Conservation (phyloP, 2,329 filamentous ascomycete genomes). For the Neodidymelliopsis sp. region DNA sequence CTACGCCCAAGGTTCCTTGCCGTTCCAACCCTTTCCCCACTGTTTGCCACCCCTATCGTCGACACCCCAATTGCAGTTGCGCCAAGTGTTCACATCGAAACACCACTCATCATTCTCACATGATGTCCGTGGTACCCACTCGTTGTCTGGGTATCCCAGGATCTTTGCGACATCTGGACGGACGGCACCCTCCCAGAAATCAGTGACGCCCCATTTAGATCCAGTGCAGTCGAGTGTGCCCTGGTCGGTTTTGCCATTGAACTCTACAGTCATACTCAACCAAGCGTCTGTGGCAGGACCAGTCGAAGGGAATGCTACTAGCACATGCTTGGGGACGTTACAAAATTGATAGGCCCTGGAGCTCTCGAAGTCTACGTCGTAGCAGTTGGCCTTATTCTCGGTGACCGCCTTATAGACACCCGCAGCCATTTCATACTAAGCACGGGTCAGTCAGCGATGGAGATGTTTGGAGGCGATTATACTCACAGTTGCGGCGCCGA, state of each 20-base stretch:
- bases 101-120: background rate
- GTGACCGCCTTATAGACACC: conserved; percentile 3
- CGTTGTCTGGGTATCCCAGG: background rate
- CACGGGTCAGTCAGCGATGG: background rate
- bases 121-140: conserved; percentile 3
- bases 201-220: background rate
- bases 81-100: conserved; percentile 1
- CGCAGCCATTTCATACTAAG: conserved; percentile 13
- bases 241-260: conserved; percentile 2
- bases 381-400: conserved; percentile 14
- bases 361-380: conserved; percentile 1
- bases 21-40: no score
- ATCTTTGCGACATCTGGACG: background rate
- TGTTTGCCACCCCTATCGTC: no score
- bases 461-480: no score
- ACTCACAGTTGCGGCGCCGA: conserved; percentile 7
- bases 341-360: conserved; percentile 14
- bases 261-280: conserved; percentile 9
- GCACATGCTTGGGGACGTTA: conserved; percentile 5
- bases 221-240: background rate
- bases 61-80: background rate
- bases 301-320: conserved; percentile 10
- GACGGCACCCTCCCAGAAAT: conserved; percentile 8
- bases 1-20: no score
- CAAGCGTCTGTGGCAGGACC: background rate